Conservation (phyloP, 495 filamentous ascomycete genomes). For the Penicillium psychrofluorescens region DNA sequence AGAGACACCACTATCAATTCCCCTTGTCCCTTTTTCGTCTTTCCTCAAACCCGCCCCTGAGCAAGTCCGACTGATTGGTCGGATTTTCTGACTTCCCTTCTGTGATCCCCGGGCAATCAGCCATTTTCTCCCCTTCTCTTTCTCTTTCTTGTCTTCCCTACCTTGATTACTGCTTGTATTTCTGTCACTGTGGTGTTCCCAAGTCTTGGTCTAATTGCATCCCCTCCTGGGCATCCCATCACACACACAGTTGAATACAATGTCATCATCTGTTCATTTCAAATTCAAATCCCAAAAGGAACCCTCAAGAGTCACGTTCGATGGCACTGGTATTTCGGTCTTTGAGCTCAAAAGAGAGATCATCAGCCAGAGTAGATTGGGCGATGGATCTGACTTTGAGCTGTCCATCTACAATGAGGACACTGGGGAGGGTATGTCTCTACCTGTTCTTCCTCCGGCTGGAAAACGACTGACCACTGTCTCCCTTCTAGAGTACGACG, state of each 20-base stretch:
- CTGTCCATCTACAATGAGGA: slow-evolving; percentile 88
- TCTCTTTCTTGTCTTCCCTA: slow-evolving; percentile 12
- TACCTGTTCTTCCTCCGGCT: background rate
- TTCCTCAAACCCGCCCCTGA: no score
- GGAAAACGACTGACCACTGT: slow-evolving; percentile 2
- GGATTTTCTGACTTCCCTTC: slow-evolving; percentile 2
- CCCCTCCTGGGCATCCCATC: slow-evolving; percentile 20
- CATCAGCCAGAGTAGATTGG: slow-evolving; percentile 86
- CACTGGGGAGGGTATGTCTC: slow-evolving; percentile 69
- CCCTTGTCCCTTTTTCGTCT: background rate
- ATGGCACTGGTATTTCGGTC: slow-evolving; percentile 96
- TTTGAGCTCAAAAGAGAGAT: slow-evolving; percentile 99
- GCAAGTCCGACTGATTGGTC: background rate
- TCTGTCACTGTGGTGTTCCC: slow-evolving; percentile 21
- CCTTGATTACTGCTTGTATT: slow-evolving; percentile 19
- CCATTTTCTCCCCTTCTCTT: slow-evolving; percentile 4
- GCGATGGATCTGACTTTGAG: slow-evolving; percentile 96
- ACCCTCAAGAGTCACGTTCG: slow-evolving; percentile 87
- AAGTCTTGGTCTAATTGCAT: slow-evolving; percentile 28
- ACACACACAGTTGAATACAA: slow-evolving; percentile 49
- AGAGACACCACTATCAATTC: slow-evolving; percentile 18
- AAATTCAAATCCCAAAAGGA: slow-evolving; percentile 99
- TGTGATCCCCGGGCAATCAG: slow-evolving; percentile 9
- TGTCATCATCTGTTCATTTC: slow-evolving; percentile 99
- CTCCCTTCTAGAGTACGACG: slow-evolving; percentile 68